These are phyloP conservation scores for Thamnidium elegans DNA, from an alignment of 192 early-diverging fungal genomes.

Conservation along the genomic window DNA sequence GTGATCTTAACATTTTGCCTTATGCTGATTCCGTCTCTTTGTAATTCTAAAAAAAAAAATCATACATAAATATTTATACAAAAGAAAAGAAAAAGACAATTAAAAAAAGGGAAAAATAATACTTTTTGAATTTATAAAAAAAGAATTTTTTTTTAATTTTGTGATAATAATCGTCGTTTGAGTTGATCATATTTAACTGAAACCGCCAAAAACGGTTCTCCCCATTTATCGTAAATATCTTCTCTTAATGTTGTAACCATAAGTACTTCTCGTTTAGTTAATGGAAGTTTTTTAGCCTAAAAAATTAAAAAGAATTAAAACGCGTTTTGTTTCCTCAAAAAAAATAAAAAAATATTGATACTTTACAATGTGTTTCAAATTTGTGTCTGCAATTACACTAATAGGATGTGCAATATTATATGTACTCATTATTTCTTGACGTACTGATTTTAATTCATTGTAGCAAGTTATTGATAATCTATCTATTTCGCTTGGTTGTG, in stretches of 20 bases:
- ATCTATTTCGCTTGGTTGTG: no score
- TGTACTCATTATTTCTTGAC: constrained; percentile 6
- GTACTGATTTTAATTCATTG: neutral
- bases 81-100: no score
- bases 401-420: neutral
- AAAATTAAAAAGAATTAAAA: neutral
- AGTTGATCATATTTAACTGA: constrained; percentile 9
- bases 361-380: constrained; percentile 20
- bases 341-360: neutral
- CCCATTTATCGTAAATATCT: constrained; percentile 21
- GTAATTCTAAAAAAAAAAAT: constrained; percentile 19
- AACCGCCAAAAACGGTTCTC: constrained; percentile 4
- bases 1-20: constrained; percentile 69
- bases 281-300: constrained; percentile 17
- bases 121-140: no score
- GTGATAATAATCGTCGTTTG: no score
- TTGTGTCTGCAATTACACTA: constrained; percentile 21
- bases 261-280: constrained; percentile 6
- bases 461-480: neutral
- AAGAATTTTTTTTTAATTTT: no score
- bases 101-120: no score
- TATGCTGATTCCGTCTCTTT: constrained; percentile 70
- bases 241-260: constrained; percentile 12
- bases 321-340: neutral
- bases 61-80: no score